Evolutionary conservation across 495 filamentous ascomycete species (phyloP), one percentile per base, ranked within the genome.

Genomic region (Pseudoneurospora amorphoporcata): DNA sequence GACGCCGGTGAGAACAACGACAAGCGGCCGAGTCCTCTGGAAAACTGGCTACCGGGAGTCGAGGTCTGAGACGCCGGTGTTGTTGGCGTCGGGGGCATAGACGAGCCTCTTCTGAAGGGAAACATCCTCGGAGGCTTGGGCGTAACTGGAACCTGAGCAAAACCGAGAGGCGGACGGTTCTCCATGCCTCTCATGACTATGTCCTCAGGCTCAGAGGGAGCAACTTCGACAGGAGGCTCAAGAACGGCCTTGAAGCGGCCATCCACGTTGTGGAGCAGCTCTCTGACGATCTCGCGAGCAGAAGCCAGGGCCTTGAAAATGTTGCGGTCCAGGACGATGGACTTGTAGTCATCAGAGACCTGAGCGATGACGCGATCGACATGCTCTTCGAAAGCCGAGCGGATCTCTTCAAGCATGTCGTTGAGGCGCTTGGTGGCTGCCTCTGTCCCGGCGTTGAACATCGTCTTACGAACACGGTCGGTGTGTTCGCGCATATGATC

Each of bases 401-500:
- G 79, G 2, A 84, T 70, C 10, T 68, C 29, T 8, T 76, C 71
- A 7, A 84, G 70, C 76, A 86, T 81, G 14, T 74, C 16, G 0
- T 72, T 58, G 7, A 88, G 76, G n/a, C 76, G 71, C 5, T 68
- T 45, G 42, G 78, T 72, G 1, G 85, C 84, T 9, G 81, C 76
- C 1, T 77, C 68, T 4, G 80, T 80, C 17, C 82, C 83, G 5
- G 75, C 68, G 8, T 71, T 73, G 75, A 89, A 88, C 85, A 90
- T 88, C 2, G 71, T 72, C 6, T 77, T 70, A 14, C 81, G 78
- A 8, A 82, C 68, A 0, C 70, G 47, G 8, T 81, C 75, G 4
- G 89, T 80, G 73, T 89, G 82, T 12, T 69, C 23, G 1, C 72
- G 42, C 84, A 89, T 87, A 73, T 39, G 23, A 0, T 69, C 72